Conservation (phyloP, 2,329 filamentous ascomycete species). For the Pseudohalonectria lignicola region DNA sequence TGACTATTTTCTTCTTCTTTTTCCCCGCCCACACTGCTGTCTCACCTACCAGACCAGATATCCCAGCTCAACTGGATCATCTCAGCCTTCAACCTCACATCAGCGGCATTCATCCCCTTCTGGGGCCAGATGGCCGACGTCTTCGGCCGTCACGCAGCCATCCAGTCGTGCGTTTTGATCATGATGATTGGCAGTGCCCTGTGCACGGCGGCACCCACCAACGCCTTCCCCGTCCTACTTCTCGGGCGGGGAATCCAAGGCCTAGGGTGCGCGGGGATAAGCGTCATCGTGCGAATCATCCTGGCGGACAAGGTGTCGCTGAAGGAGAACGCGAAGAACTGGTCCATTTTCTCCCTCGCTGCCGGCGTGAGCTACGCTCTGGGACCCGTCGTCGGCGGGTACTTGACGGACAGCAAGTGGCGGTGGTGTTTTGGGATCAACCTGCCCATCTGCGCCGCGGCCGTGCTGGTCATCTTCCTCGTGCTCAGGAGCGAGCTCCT, state of each 20-base stretch:
- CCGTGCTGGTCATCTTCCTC: conserved; percentile 41
- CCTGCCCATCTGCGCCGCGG: conserved; percentile 41
- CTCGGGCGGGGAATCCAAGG: conserved; percentile 54
- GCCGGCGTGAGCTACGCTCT: conserved; percentile 47
- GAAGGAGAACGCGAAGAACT: conserved; percentile 50
- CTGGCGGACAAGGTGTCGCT: conserved; percentile 52
- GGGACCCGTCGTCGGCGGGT: conserved; percentile 50
- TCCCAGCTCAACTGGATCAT: conserved; percentile 58
- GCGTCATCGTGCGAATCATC: conserved; percentile 48
- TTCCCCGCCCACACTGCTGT: too few relatives aligned
- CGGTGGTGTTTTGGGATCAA: conserved; percentile 58
- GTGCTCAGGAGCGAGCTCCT: conserved; percentile 49
- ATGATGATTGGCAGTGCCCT: conserved; percentile 51
- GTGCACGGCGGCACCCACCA: conserved; percentile 44
- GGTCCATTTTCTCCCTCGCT: conserved; percentile 48
- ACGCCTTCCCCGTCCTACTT: conserved; percentile 46
- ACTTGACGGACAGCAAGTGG: conserved; percentile 50
- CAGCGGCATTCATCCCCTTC: conserved; percentile 54
- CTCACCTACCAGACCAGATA: conserved; percentile 27
- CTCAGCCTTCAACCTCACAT: conserved; percentile 56
- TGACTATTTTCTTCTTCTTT: not conserved
- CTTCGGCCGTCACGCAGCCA: conserved; percentile 48
- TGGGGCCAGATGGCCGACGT: conserved; percentile 55
- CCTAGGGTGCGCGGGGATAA: conserved; percentile 47
- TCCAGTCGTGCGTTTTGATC: conserved; percentile 44